phyloP scores from a whole-genome alignment of 306 rosid genomes.

The Vigna reflexopilosa region DNA sequence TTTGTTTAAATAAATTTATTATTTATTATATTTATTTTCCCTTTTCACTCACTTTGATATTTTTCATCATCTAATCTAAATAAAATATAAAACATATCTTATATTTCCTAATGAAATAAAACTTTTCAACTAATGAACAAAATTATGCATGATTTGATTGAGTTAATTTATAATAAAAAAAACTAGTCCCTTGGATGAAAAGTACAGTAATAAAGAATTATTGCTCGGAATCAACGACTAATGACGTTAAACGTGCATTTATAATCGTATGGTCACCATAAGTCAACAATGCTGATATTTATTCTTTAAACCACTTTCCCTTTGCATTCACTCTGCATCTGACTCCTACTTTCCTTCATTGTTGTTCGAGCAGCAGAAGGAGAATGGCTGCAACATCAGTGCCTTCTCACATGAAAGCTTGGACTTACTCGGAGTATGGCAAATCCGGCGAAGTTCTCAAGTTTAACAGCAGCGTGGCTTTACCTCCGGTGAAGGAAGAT shows the following conservation, averaged over 20 bases:
- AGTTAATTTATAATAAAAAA: too few relatives aligned
- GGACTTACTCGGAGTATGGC: conserved; percentile 68
- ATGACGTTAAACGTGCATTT: neutral
- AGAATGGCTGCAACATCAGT: conserved; percentile 46
- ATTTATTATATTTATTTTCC: too few relatives aligned
- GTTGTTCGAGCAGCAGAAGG: neutral
- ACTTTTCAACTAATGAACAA: too few relatives aligned
- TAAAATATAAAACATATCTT: too few relatives aligned
- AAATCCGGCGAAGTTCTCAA: conserved; percentile 59
- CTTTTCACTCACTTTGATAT: too few relatives aligned
- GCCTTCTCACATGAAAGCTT: conserved; percentile 59
- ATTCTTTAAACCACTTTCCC: neutral
- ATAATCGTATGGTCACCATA: neutral
- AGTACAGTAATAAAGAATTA: too few relatives aligned
- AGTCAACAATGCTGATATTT: neutral
- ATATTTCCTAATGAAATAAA: too few relatives aligned
- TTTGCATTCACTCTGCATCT: neutral
- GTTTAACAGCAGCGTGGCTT: conserved; percentile 47
- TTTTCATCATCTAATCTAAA: too few relatives aligned
- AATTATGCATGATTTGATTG: too few relatives aligned
- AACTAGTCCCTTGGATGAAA: too few relatives aligned
- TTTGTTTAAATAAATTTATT: too few relatives aligned
- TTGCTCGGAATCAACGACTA: neutral
- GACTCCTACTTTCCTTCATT: neutral
- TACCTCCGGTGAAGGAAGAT: conserved; percentile 55